These are phyloP conservation scores for Dioszegia hungarica DNA, from an alignment of 768 basidiomycete genomes.

Conservation along the genomic window DNA sequence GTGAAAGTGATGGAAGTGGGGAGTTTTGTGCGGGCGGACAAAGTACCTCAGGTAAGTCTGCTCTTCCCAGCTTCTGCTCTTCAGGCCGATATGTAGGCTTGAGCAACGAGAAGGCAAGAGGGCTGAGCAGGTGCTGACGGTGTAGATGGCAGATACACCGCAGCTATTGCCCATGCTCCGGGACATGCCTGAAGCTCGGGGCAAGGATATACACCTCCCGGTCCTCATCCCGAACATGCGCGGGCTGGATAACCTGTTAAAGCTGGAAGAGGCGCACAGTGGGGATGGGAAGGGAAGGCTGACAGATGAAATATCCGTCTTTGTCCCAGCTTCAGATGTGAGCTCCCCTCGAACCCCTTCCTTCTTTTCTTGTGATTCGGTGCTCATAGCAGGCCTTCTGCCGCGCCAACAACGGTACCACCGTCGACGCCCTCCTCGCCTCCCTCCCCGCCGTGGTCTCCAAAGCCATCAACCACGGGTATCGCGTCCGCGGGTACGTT, in stretches of 20 bases:
- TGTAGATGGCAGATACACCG: constrained; percentile 79
- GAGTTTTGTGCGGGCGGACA: constrained; percentile 87
- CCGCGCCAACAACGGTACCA: constrained; percentile 75
- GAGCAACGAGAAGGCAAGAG: no score
- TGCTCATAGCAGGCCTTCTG: constrained; percentile 55
- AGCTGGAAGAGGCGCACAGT: constrained; percentile 54
- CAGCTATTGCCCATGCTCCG: constrained; percentile 57
- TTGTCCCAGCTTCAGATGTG: constrained; percentile 76
- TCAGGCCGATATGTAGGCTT: no score
- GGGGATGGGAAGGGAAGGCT: constrained; percentile 52
- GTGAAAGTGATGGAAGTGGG: constrained; percentile 70
- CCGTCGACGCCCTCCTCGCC: constrained; percentile 64
- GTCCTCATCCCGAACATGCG: constrained; percentile 77
- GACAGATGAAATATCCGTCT: constrained; percentile 80
- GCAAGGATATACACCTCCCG: constrained; percentile 58
- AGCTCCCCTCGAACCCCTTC: neutral
- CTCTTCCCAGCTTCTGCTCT: neutral
- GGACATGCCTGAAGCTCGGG: constrained; percentile 29
- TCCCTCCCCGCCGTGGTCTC: constrained; percentile 61
- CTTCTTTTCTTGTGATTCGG: no score
- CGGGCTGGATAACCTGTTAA: constrained; percentile 66
- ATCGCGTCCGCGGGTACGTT: constrained; percentile 67
- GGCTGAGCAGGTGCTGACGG: neutral
- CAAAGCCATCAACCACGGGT: constrained; percentile 63
- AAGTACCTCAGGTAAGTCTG: constrained; percentile 74